A percentile compares a stretch with the other conserved stretches of the same genome.
phyloP scores from a whole-genome alignment of 106 monocot species.

The Vanilla planifolia region DNA sequence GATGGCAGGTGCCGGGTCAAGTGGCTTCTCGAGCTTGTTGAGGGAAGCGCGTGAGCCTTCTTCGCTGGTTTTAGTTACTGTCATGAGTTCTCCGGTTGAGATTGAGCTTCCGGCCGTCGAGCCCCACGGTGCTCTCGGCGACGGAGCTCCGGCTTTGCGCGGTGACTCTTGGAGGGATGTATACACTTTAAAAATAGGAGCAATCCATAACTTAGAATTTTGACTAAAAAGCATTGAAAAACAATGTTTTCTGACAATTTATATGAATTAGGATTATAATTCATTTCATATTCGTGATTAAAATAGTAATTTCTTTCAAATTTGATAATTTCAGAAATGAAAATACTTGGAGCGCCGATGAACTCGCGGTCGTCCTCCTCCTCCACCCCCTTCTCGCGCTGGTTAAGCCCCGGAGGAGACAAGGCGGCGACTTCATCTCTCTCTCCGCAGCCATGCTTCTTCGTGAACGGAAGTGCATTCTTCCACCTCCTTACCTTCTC shows the following conservation, averaged over 20 bases:
- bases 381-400: constrained; percentile 17
- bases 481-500: constrained; percentile 56
- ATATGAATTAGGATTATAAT: neutral
- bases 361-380: constrained; percentile 23
- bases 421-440: neutral
- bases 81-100: neutral
- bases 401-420: constrained; percentile 14
- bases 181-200: constrained; percentile 22
- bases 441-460: constrained; percentile 29
- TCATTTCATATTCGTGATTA: neutral
- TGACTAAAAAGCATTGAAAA: too few relatives aligned
- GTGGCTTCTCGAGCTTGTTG: neutral
- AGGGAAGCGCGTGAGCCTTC: neutral
- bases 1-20: neutral
- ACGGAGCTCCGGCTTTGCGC: neutral
- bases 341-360: constrained; percentile 40
- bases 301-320: too few relatives aligned
- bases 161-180: constrained; percentile 31
- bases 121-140: neutral
- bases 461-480: constrained; percentile 25
- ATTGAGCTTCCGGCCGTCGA: neutral
- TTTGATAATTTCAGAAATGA: neutral
- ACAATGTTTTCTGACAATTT: too few relatives aligned
- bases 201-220: neutral
- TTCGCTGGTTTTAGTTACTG: neutral